Conservation (phyloP, 116 monocot species). For the Cymodocea nodosa region DNA sequence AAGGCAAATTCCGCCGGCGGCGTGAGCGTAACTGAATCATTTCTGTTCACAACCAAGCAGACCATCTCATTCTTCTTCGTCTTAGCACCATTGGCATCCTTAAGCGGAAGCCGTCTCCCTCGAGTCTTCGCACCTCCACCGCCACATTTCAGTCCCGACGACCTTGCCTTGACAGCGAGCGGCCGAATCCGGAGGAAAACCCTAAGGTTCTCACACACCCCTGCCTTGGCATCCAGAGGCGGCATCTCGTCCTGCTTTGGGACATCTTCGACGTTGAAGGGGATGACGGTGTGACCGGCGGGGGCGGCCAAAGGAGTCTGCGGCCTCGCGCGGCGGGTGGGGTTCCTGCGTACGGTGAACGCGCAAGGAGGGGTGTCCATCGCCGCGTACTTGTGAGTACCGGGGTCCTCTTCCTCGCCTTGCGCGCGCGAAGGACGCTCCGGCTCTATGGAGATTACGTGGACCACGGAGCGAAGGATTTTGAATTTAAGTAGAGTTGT, state of each 20-base stretch:
- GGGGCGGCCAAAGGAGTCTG: conserved; percentile 13
- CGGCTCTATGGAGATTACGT: too few relatives aligned
- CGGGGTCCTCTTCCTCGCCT: too few relatives aligned
- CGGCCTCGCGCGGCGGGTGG: conserved; percentile 42
- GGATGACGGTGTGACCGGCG: conserved; percentile 12
- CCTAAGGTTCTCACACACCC: conserved; percentile 33
- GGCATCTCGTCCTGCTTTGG: neutral
- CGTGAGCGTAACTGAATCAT: conserved; percentile 49
- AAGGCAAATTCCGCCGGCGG: conserved; percentile 11
- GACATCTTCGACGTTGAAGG: conserved; percentile 12
- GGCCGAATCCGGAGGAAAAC: conserved; percentile 82
- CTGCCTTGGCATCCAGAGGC: neutral
- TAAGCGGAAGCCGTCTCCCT: conserved; percentile 6
- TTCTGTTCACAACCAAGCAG: conserved; percentile 39
- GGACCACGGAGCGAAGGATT: too few relatives aligned
- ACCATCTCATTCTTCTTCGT: neutral
- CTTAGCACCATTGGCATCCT: conserved; percentile 4
- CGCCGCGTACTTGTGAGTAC: conserved; percentile 1
- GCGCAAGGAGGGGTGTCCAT: conserved; percentile 20
- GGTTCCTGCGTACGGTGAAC: conserved; percentile 70
- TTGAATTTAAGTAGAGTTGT: too few relatives aligned
- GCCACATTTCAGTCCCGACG: conserved; percentile 2
- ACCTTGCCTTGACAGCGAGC: conserved; percentile 14
- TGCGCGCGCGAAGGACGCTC: too few relatives aligned
- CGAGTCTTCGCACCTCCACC: conserved; percentile 1